phyloP scores from a whole-genome alignment of 2,329 filamentous ascomycete species.

The Cladosporium sphaerospermum region DNA sequence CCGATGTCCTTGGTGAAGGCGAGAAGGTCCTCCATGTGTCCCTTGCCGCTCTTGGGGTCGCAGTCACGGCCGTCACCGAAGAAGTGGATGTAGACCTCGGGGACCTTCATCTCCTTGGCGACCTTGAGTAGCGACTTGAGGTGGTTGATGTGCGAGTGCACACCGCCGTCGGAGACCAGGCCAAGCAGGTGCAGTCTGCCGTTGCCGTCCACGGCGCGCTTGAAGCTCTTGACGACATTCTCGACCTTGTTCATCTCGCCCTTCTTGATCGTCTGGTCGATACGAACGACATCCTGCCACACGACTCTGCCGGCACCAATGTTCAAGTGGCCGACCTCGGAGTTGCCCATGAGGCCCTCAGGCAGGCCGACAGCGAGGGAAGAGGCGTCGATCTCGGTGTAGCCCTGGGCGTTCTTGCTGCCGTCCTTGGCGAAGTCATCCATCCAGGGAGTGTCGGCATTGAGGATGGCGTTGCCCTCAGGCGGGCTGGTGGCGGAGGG shows the following conservation, averaged over 20 bases:
- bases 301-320: conserved; percentile 96
- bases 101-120: conserved; percentile 80
- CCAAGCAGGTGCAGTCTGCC: conserved; percentile 89
- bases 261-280: conserved; percentile 88
- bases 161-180: conserved; percentile 90
- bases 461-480: conserved; percentile 90
- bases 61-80: conserved; percentile 97
- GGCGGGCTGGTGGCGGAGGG: conserved; percentile 72
- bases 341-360: conserved; percentile 98
- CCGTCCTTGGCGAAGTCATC: conserved; percentile 65
- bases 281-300: conserved; percentile 88
- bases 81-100: conserved; percentile 97
- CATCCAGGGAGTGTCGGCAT: conserved; percentile 91
- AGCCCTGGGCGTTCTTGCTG: conserved; percentile 73
- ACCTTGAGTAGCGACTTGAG: conserved; percentile 80
- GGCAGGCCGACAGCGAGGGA: conserved; percentile 93
- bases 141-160: conserved; percentile 92
- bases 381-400: conserved; percentile 88
- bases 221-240: conserved; percentile 71
- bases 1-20: conserved; percentile 77
- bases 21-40: conserved; percentile 81
- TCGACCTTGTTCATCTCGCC: conserved; percentile 68
- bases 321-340: conserved; percentile 96
- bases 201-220: conserved; percentile 76
- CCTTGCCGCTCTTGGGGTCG: conserved; percentile 87